These are phyloP conservation scores for Starmerella cellae DNA, from an alignment of 805 yeast species.

Conservation along the genomic window DNA sequence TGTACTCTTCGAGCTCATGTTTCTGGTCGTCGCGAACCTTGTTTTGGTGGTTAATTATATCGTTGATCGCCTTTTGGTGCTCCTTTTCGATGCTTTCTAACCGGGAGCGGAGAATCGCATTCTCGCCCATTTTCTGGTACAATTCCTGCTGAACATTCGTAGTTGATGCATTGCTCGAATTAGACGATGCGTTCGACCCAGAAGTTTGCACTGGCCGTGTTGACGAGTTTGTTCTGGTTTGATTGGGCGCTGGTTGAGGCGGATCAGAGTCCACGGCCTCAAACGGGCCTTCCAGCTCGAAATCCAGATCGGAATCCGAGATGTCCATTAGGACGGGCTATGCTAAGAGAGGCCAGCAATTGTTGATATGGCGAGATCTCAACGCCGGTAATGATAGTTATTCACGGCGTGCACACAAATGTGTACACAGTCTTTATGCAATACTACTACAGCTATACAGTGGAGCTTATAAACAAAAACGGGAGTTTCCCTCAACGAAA, in stretches of 20 bases:
- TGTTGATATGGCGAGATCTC: too few species aligned
- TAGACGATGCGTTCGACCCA: not conserved
- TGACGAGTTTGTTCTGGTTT: not conserved
- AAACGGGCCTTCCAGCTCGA: constrained; percentile 1
- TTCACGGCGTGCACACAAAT: too few species aligned
- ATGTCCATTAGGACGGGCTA: too few species aligned
- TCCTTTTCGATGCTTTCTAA: constrained; percentile 30
- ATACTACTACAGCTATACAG: too few species aligned
- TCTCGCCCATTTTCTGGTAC: constrained; percentile 53
- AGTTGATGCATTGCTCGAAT: not conserved
- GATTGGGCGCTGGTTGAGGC: not conserved
- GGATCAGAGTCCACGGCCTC: not conserved
- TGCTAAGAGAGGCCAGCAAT: too few species aligned
- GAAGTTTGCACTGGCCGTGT: not conserved
- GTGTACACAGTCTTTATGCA: too few species aligned
- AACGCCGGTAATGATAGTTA: too few species aligned
- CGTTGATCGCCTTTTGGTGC: constrained; percentile 23
- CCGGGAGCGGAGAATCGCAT: constrained; percentile 60
- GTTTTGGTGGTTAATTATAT: constrained; percentile 19
- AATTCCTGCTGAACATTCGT: constrained; percentile 3
- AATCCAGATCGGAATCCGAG: constrained; percentile 16
- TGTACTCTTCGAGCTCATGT: constrained; percentile 32
- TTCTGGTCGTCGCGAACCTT: constrained; percentile 22
- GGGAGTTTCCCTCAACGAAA: too few species aligned
- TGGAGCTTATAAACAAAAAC: too few species aligned